Conservation (phyloP, 2,329 filamentous ascomycete genomes). For the Alternaria rosae region DNA sequence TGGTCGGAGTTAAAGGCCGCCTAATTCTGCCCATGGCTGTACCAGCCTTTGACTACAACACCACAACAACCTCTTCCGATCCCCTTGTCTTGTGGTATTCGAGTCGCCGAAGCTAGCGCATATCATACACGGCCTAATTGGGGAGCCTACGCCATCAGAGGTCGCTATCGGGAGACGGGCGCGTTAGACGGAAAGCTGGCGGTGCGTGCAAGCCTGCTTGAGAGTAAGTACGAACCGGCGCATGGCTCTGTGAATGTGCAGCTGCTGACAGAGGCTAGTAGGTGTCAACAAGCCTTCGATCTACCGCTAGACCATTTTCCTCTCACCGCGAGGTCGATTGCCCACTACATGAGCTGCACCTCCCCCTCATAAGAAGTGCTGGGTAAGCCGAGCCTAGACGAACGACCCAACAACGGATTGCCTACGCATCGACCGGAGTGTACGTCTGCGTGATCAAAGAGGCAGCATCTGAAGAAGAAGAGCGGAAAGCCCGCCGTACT, state of each 20-base stretch:
- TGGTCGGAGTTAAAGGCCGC: slow-evolving; percentile 30
- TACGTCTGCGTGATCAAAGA: neutral
- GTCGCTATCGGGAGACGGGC: slow-evolving; percentile 8
- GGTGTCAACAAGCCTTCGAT: neutral
- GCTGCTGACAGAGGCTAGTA: slow-evolving; percentile 9
- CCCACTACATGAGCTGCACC: neutral
- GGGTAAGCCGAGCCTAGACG: neutral
- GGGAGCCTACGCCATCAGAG: neutral
- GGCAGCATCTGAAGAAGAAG: neutral
- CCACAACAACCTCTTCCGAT: neutral
- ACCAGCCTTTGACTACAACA: slow-evolving; percentile 9
- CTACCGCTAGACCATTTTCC: neutral
- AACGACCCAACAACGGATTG: neutral
- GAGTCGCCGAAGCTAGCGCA: slow-evolving; percentile 18
- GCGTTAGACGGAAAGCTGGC: slow-evolving; percentile 5
- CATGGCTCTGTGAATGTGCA: neutral
- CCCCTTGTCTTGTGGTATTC: neutral
- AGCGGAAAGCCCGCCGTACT: neutral
- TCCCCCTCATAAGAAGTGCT: neutral
- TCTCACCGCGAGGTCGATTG: neutral
- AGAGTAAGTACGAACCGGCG: slow-evolving; percentile 10
- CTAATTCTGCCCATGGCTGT: slow-evolving; percentile 19
- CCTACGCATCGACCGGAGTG: neutral
- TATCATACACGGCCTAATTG: neutral
- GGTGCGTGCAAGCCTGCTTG: slow-evolving; percentile 2